Conservation (phyloP, 441 rosid genomes). For the Adansonia rubrostipa region DNA sequence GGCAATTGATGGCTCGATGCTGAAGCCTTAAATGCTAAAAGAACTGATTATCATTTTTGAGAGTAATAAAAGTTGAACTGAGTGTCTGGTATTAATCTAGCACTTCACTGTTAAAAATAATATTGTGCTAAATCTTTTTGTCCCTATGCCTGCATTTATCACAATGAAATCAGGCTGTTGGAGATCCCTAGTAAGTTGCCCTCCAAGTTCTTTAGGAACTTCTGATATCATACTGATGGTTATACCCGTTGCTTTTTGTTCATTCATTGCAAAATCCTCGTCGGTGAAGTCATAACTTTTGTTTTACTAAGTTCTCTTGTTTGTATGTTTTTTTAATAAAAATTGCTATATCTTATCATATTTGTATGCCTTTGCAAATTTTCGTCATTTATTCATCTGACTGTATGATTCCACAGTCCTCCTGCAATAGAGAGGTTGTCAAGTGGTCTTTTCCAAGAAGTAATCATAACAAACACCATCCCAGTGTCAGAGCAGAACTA, state of each 20-base stretch:
- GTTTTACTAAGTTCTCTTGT: not conserved
- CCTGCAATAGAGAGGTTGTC: slow-evolving; percentile 95
- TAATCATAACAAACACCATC: slow-evolving; percentile 90
- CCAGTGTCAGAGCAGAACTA: slow-evolving; percentile 82
- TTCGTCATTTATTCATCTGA: not conserved
- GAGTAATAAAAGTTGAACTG: not conserved
- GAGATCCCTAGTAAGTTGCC: not conserved
- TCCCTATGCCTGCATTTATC: not conserved
- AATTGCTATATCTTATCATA: not conserved
- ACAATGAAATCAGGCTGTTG: not conserved
- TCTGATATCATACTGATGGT: not conserved
- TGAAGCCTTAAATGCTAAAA: not conserved
- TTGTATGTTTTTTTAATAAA: not conserved
- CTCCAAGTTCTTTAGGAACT: not conserved
- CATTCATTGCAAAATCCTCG: not conserved
- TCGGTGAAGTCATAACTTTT: not conserved
- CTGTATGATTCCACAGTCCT: slow-evolving; percentile 55
- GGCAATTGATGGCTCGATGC: not conserved
- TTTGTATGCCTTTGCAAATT: not conserved
- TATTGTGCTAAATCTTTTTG: not conserved
- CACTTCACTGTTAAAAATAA: not conserved
- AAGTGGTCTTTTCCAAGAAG: slow-evolving; percentile 92
- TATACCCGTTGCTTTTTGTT: not conserved
- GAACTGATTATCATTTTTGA: not conserved
- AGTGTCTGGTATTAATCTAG: not conserved